Base-by-base conservation (phyloP, 345 rosid genomes). In the Acer campestre region DNA sequence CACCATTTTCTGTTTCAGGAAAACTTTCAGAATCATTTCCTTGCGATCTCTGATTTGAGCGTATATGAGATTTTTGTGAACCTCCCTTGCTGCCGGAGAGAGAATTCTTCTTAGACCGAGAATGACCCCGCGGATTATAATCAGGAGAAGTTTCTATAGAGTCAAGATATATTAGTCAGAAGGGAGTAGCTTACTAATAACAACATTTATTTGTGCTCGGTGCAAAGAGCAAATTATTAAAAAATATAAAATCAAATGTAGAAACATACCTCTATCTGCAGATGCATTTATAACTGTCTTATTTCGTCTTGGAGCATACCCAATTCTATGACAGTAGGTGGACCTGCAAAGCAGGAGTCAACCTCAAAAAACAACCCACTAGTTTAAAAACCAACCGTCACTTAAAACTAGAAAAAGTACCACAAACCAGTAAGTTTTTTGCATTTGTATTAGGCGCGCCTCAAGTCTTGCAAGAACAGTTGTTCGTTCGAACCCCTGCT, bases 401-500 rank as follows among this genome's bases (percentile, higher is more conserved):
- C 35, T 63, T 67, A 70, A 35, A 69, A 69, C 18, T 23, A 70
- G 66, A 27, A 82, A 25, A 77, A 35, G 16, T 61, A 71, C 55
- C 74, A 70, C 89, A 72, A 77, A 95, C 99, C 99, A 95, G 83
- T 90, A 95, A 71, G 23, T 75, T 81, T 95, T 95, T 81, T 95
- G 97, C 94, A 93, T 90, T 71, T 95, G 94, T 75, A 89, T 53
- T 69, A 95, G 89, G 55, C 91, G 87, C 51, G 86, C 69, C 85
- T 93, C 98, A 25, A 95, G 94, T 82, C 94, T 90, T 55, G 98
- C 87, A 82, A 95, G 93, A 82, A 93, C 98, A 31, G 90, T 90
- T 29, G 98, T 95, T 64, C 95, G 93, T 84, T 93, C 97, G 84
- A 94, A 93, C 20, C 97, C 97, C 83, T 94, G 98, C 89, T 94